phyloP scores from a whole-genome alignment of 2,329 filamentous ascomycete species.

The Ophiosphaerella herpotricha region DNA sequence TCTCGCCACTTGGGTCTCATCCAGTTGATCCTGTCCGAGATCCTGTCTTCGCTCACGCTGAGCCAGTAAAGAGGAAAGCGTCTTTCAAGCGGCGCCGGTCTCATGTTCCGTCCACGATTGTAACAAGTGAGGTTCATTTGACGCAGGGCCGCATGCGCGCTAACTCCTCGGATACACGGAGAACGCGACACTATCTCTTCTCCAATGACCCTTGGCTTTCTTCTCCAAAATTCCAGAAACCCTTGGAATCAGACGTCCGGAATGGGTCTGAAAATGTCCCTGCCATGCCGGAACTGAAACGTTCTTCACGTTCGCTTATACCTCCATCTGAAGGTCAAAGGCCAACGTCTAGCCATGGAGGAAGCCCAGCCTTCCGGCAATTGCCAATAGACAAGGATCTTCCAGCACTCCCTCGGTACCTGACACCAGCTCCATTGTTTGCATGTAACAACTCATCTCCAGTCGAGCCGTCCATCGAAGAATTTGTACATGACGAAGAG shows the following conservation, averaged over 20 bases:
- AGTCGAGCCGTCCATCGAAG: slow-evolving; percentile 11
- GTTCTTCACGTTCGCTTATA: slow-evolving; percentile 19
- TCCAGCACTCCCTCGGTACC: slow-evolving; percentile 35
- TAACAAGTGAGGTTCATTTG: slow-evolving; percentile 17
- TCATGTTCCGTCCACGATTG: slow-evolving; percentile 19
- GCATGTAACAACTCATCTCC: slow-evolving; percentile 19
- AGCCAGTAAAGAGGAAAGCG: slow-evolving; percentile 10
- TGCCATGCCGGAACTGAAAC: slow-evolving; percentile 27
- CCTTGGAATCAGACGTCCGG: slow-evolving; percentile 11
- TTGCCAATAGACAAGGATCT: slow-evolving; percentile 34
- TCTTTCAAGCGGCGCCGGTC: slow-evolving; percentile 25
- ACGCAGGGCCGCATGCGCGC: slow-evolving; percentile 28
- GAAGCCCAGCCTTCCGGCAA: slow-evolving; percentile 16
- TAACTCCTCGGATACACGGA: slow-evolving; percentile 36
- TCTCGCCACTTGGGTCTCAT: slow-evolving; percentile 41
- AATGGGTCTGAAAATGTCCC: slow-evolving; percentile 18
- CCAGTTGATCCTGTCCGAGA: slow-evolving; percentile 31
- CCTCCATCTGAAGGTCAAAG: slow-evolving; percentile 21
- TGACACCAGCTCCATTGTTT: slow-evolving; percentile 36
- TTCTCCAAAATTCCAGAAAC: slow-evolving; percentile 25
- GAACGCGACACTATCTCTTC: slow-evolving; percentile 29
- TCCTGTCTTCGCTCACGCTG: slow-evolving; percentile 15
- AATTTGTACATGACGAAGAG: slow-evolving; percentile 5
- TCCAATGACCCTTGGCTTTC: slow-evolving; percentile 36
- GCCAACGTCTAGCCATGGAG: slow-evolving; percentile 37